Conservation (phyloP, 768 basidiomycete genomes). For the Termitomyces sp. region DNA sequence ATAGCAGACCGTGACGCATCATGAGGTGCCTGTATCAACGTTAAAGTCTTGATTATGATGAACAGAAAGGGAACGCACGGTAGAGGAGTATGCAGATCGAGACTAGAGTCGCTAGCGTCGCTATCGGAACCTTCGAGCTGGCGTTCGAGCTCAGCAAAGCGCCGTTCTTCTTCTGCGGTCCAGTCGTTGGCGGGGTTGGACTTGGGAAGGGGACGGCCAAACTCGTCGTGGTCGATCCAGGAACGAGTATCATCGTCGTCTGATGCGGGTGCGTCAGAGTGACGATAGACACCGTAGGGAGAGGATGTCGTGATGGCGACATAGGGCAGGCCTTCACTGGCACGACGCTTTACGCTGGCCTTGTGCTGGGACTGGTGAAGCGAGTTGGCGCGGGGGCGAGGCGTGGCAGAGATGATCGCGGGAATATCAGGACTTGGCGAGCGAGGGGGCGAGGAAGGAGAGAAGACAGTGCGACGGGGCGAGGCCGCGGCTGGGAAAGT, state of each 20-base stretch:
- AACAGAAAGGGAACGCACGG: constrained; percentile 46
- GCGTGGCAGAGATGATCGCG: constrained; percentile 24
- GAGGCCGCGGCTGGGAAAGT: constrained; percentile 25
- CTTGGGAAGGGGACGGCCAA: constrained; percentile 9
- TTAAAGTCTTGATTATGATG: constrained; percentile 1
- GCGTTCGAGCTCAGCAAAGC: constrained; percentile 19
- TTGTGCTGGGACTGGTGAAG: background rate
- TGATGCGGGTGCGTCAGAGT: background rate
- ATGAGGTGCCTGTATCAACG: constrained; percentile 51
- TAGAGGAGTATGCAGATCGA: constrained; percentile 67
- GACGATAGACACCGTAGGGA: constrained; percentile 1
- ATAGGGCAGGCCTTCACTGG: background rate
- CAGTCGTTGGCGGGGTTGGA: background rate
- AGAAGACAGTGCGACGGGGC: constrained; percentile 42
- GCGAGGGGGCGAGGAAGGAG: constrained; percentile 1
- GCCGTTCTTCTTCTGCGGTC: constrained; percentile 17
- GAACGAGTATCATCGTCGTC: constrained; percentile 22
- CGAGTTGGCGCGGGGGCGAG: constrained; percentile 15
- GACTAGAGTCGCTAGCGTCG: constrained; percentile 53
- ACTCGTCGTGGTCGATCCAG: constrained; percentile 25
- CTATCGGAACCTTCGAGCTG: constrained; percentile 25
- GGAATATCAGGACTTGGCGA: constrained; percentile 26
- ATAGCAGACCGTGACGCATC: constrained; percentile 65
- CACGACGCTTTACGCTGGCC: background rate
- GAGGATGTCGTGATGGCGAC: background rate